Conservation (phyloP, 805 yeast species). For the Kuraishia floccosa region DNA sequence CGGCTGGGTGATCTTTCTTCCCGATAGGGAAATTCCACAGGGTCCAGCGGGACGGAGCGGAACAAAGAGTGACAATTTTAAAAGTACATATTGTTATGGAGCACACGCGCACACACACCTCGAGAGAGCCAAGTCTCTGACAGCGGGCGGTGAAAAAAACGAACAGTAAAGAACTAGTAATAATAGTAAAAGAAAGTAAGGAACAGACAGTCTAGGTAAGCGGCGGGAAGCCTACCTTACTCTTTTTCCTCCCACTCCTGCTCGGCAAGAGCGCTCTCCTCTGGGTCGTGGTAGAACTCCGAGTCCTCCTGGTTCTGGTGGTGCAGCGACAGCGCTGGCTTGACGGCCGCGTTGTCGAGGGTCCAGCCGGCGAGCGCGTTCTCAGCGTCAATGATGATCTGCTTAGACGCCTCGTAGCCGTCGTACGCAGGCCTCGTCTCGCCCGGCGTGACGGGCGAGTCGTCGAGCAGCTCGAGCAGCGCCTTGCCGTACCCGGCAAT, state of each 20-base stretch:
- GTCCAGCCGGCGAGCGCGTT: conserved; percentile 95
- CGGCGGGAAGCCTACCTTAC: no score
- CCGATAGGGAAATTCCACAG: no score
- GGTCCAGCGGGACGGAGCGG: no score
- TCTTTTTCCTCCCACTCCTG: conserved; percentile 3
- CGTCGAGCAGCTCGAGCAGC: conserved; percentile 88
- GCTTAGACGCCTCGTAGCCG: conserved; percentile 96
- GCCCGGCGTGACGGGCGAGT: conserved; percentile 97
- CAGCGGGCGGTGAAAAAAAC: no score
- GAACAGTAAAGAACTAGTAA: no score
- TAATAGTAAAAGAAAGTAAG: no score
- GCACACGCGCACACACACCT: no score
- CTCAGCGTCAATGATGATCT: conserved; percentile 95
- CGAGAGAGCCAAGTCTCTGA: no score
- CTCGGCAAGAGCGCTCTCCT: conserved; percentile 8
- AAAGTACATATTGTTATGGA: no score
- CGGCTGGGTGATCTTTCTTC: no score
- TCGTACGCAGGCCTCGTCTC: conserved; percentile 98
- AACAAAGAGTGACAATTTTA: no score
- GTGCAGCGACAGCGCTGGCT: conserved; percentile 79
- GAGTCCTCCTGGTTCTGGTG: conserved; percentile 51
- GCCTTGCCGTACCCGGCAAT: conserved; percentile 99
- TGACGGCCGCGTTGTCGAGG: conserved; percentile 86
- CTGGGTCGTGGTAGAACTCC: conserved; percentile 26
- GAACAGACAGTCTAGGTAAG: no score